Conservation (phyloP, 345 rosid species). For the Citrus cavaleriei region DNA sequence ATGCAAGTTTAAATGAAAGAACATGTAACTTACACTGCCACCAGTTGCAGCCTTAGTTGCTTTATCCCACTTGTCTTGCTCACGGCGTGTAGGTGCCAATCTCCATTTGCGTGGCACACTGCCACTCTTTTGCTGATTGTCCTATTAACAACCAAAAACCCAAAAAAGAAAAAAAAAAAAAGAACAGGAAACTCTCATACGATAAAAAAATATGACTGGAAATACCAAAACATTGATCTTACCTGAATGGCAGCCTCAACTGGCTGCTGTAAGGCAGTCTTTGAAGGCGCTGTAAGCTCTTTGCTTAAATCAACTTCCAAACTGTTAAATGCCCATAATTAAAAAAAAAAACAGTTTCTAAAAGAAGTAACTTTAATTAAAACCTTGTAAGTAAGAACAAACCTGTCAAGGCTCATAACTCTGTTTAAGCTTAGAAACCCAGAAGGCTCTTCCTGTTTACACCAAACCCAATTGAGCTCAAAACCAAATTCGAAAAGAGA, state of each 20-base stretch:
- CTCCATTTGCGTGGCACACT: constrained; percentile 49
- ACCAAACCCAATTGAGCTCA: constrained; percentile 7
- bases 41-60: constrained; percentile 84
- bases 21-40: constrained; percentile 62
- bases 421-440: constrained; percentile 86
- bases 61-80: constrained; percentile 93
- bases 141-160: not conserved
- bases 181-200: not conserved
- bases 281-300: constrained; percentile 56
- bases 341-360: not conserved
- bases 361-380: constrained; percentile 2
- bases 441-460: constrained; percentile 65
- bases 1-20: not conserved
- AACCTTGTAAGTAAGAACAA: constrained; percentile 12
- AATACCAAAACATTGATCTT: constrained; percentile 19
- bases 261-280: constrained; percentile 26
- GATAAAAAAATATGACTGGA: not conserved
- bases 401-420: constrained; percentile 94
- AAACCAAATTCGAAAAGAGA: not conserved
- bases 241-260: constrained; percentile 37
- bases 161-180: not conserved
- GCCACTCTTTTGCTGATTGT: constrained; percentile 30
- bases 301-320: constrained; percentile 85
- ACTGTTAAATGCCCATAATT: constrained; percentile 30
- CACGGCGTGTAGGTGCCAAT: constrained; percentile 72